Conservation (phyloP, 371 early-diverging fungal genomes). For the Zopfochytrium polystomum region DNA sequence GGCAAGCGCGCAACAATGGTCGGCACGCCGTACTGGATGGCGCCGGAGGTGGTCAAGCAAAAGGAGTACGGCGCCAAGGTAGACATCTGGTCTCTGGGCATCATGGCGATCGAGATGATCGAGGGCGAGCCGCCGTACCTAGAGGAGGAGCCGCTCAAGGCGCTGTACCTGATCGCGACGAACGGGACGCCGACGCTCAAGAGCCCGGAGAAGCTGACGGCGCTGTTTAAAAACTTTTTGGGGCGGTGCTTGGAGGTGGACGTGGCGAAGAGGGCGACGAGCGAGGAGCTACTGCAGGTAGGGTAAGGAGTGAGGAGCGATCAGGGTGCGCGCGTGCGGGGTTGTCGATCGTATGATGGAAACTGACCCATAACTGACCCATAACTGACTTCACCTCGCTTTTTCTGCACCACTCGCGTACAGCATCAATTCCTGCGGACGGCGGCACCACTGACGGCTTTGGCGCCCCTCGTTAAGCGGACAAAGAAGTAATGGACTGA, state of each 20-base stretch:
- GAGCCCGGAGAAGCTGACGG: conserved; percentile 77
- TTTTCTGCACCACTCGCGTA: no score
- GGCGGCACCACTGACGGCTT: conserved; percentile 7
- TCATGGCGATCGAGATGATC: no score
- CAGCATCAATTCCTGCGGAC: conserved; percentile 20
- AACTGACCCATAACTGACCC: not conserved
- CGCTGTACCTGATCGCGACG: no score
- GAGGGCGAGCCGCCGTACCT: no score
- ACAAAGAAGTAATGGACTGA: conserved; percentile 12
- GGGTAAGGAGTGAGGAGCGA: no score
- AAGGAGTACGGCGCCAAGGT: conserved; percentile 89
- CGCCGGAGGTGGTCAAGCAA: no score
- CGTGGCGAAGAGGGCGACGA: no score
- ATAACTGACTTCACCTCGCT: not conserved
- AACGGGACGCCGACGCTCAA: conserved; percentile 94
- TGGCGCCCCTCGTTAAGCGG: conserved; percentile 13
- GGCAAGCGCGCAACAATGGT: conserved; percentile 94
- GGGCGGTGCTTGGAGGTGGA: no score
- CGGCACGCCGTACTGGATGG: no score
- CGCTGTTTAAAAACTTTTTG: conserved; percentile 84
- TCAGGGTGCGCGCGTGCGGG: no score
- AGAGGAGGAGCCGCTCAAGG: conserved; percentile 90
- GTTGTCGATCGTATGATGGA: not conserved
- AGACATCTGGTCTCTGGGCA: no score
- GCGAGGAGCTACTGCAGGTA: conserved; percentile 73